A percentile compares a stretch with the other conserved stretches of the same genome.
Conservation (phyloP, 768 basidiomycete species). For the Panaeolus papilionaceus region DNA sequence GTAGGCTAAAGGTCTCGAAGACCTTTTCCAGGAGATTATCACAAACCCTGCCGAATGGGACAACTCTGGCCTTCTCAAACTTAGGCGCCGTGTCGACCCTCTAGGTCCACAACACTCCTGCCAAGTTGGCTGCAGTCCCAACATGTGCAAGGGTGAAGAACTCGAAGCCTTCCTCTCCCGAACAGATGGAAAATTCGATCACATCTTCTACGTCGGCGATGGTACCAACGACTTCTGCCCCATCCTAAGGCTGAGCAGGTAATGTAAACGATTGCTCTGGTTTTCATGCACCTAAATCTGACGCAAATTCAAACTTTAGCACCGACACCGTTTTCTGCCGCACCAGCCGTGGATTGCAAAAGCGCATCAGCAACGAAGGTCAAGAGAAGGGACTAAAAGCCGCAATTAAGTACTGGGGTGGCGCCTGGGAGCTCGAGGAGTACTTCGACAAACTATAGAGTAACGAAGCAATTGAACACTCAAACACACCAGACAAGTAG, state of each 20-base stretch:
- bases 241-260: constrained; percentile 80
- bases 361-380: constrained; percentile 78
- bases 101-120: constrained; percentile 82
- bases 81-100: constrained; percentile 80
- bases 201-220: constrained; percentile 91
- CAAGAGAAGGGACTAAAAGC: constrained; percentile 67
- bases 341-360: constrained; percentile 76
- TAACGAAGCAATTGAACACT: constrained; percentile 9
- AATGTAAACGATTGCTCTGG: constrained; percentile 24
- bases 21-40: constrained; percentile 82
- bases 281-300: constrained; percentile 6
- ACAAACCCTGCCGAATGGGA: constrained; percentile 94
- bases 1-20: constrained; percentile 76
- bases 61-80: constrained; percentile 67
- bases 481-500: background rate
- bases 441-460: constrained; percentile 56
- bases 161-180: constrained; percentile 79
- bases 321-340: constrained; percentile 88
- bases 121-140: constrained; percentile 86
- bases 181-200: constrained; percentile 68
- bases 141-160: constrained; percentile 99
- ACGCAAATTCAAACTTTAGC: constrained; percentile 44
- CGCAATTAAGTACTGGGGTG: constrained; percentile 84
- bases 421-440: constrained; percentile 97
- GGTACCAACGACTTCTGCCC: constrained; percentile 97